These are phyloP conservation scores for Monilinia vaccinii-corymbosi DNA, from an alignment of 2,329 filamentous ascomycete genomes.

Conservation along the genomic window DNA sequence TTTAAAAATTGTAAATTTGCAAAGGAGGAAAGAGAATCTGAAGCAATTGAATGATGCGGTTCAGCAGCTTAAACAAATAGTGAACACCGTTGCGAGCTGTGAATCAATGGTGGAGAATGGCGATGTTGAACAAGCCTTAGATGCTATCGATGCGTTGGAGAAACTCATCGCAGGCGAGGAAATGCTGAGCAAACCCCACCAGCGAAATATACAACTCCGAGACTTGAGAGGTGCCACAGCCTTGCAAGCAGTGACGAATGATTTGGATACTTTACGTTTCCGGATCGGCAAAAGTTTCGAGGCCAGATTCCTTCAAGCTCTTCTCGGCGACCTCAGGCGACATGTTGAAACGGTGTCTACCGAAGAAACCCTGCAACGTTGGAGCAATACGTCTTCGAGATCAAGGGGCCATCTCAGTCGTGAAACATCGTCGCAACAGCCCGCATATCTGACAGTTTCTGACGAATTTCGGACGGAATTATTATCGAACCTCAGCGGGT, in stretches of 20 bases:
- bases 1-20: conserved; percentile 75
- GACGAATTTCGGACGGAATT: conserved; percentile 63
- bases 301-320: conserved; percentile 63
- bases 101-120: conserved; percentile 76
- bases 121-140: conserved; percentile 72
- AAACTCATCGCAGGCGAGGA: conserved; percentile 67
- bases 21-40: conserved; percentile 74
- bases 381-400: conserved; percentile 69
- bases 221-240: conserved; percentile 73
- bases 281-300: conserved; percentile 86
- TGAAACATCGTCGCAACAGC: conserved; percentile 55
- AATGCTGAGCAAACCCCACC: conserved; percentile 25
- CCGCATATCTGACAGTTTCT: conserved; percentile 68
- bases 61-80: conserved; percentile 70
- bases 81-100: conserved; percentile 64
- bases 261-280: conserved; percentile 65
- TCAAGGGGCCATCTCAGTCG: conserved; percentile 53
- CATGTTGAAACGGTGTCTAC: conserved; percentile 67
- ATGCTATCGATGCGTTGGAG: conserved; percentile 69
- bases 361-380: conserved; percentile 70
- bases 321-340: conserved; percentile 71
- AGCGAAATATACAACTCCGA: conserved; percentile 34
- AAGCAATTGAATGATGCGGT: conserved; percentile 75
- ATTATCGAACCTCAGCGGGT: conserved; percentile 60
- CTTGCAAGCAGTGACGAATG: conserved; percentile 68